These are phyloP conservation scores for Skeletonema tropicum DNA, from an alignment of 108 stramenopile species.

Conservation along the genomic window DNA sequence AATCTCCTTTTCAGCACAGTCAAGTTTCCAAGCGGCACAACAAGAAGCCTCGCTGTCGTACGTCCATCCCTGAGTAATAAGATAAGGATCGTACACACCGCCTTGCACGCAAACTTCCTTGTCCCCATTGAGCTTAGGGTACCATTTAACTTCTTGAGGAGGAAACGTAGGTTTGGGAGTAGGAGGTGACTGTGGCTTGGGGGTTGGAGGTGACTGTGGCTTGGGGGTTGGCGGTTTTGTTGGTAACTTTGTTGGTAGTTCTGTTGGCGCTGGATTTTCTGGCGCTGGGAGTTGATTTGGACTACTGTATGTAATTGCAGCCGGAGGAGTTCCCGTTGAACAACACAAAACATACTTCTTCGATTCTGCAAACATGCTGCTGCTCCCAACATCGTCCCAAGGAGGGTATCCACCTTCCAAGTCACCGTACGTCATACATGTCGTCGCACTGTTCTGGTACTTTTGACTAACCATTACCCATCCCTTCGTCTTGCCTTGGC, in stretches of 20 bases:
- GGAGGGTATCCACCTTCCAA: background rate
- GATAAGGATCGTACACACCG: background rate
- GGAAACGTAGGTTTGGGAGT: background rate
- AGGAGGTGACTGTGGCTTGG: background rate
- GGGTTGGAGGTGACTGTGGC: background rate
- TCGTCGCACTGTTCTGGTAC: conserved; percentile 38
- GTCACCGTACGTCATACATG: conserved; percentile 24
- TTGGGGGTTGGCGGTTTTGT: background rate
- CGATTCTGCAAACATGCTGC: background rate
- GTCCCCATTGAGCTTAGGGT: background rate
- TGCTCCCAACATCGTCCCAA: background rate
- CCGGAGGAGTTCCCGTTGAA: too few species aligned
- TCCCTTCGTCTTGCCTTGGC: background rate
- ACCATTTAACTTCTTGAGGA: background rate
- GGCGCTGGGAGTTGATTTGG: too few species aligned
- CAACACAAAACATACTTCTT: conserved; percentile 7
- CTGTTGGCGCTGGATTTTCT: too few species aligned
- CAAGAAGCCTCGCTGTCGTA: background rate
- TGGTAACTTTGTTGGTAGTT: too few species aligned
- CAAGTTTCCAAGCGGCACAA: too few species aligned
- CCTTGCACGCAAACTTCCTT: background rate
- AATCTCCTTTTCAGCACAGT: too few species aligned
- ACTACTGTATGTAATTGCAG: too few species aligned
- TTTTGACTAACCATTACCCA: conserved; percentile 40
- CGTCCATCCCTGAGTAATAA: background rate